phyloP scores from a whole-genome alignment of 176 grass and related monocot species.

The Raddia distichophylla region DNA sequence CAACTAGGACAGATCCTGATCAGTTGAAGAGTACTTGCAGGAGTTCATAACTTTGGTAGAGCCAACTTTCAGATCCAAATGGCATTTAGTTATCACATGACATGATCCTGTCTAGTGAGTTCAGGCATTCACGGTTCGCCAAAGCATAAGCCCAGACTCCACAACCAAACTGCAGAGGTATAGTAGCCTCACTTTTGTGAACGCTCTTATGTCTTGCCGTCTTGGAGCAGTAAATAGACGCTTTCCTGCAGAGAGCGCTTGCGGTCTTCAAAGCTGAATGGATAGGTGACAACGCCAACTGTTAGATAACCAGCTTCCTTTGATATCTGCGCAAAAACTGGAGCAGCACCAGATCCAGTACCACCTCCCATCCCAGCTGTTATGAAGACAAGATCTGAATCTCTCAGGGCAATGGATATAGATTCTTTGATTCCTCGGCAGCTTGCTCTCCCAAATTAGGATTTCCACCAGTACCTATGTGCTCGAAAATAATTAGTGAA shows the following conservation, averaged over 20 bases:
- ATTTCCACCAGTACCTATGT: conserved; percentile 85
- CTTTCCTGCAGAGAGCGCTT: conserved; percentile 95
- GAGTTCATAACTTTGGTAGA: too few relatives aligned
- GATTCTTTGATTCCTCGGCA: conserved; percentile 86
- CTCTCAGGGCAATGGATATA: conserved; percentile 72
- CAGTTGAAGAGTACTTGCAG: too few relatives aligned
- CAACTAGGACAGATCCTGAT: too few relatives aligned
- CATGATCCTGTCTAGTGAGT: too few relatives aligned
- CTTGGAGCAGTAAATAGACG: too few relatives aligned
- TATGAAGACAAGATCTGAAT: conserved; percentile 94
- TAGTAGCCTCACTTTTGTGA: too few relatives aligned
- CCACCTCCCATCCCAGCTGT: conserved; percentile 97
- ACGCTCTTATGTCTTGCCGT: too few relatives aligned
- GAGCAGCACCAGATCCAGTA: conserved; percentile 94
- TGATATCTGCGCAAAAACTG: conserved; percentile 96
- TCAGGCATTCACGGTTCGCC: too few relatives aligned
- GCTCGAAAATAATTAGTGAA: neutral
- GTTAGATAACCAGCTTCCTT: conserved; percentile 98
- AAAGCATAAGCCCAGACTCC: too few relatives aligned
- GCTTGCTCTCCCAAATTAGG: conserved; percentile 89
- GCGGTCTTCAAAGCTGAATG: conserved; percentile 93
- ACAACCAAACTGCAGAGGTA: too few relatives aligned
- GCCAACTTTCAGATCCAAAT: too few relatives aligned
- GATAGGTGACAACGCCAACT: conserved; percentile 94
- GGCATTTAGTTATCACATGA: too few relatives aligned